Evolutionary conservation across 306 rosid genomes (phyloP).

Genomic region (Astragalus glycyphyllos): DNA sequence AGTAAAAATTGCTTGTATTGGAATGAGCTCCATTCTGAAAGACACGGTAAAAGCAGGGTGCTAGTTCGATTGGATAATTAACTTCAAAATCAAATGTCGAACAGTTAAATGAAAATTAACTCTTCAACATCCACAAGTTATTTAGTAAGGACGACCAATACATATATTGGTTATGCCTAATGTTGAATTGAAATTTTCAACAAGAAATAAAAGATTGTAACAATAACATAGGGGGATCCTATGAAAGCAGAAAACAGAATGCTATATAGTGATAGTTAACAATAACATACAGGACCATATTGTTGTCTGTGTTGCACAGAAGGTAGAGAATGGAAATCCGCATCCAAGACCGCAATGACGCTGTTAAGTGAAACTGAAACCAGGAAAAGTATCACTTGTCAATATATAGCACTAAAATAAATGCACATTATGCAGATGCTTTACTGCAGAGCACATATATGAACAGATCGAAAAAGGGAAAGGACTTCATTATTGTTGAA

Average conservation of each 20-base stretch:
- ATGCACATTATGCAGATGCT: constrained; percentile 14
- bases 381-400: constrained; percentile 44
- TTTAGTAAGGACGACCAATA: constrained; percentile 19
- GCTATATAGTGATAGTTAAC: constrained; percentile 35
- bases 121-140: constrained; percentile 13
- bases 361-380: constrained; percentile 92
- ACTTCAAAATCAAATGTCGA: constrained; percentile 7
- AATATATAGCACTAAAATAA: constrained; percentile 29
- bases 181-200: background rate
- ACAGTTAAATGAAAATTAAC: constrained; percentile 20
- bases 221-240: background rate
- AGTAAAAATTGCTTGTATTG: constrained; percentile 18
- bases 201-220: constrained; percentile 16
- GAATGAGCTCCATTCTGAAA: constrained; percentile 15
- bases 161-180: constrained; percentile 14
- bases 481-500: background rate
- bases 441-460: constrained; percentile 15
- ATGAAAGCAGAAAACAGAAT: constrained; percentile 28
- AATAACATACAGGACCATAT: constrained; percentile 91
- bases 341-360: constrained; percentile 97
- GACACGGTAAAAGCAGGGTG: constrained; percentile 1
- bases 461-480: constrained; percentile 6
- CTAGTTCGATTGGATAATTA: constrained; percentile 36
- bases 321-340: constrained; percentile 98
- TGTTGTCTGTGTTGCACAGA: constrained; percentile 94